A percentile compares a stretch with the other conserved stretches of the same genome.
phyloP scores from a whole-genome alignment of 2,329 filamentous ascomycete genomes.

The Plenodomus biglobosus region DNA sequence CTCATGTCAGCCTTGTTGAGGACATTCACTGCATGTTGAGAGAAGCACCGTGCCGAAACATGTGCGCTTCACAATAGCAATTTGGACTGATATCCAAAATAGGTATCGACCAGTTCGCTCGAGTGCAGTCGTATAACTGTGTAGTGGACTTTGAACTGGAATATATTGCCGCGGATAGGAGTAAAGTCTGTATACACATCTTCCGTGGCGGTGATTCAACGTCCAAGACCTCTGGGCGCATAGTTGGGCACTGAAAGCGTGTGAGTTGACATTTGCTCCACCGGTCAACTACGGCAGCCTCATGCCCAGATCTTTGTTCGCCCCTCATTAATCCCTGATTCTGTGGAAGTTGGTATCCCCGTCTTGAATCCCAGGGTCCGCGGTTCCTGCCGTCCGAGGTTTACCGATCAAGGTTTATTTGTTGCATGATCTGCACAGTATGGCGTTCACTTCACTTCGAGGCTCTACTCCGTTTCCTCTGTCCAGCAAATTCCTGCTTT shows the following conservation, averaged over 20 bases:
- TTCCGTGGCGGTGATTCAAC: neutral
- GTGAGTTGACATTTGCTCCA: neutral
- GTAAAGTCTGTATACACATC: neutral
- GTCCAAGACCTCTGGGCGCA: neutral
- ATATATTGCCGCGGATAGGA: neutral
- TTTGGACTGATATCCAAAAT: neutral
- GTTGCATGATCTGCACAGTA: neutral
- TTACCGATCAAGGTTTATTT: neutral
- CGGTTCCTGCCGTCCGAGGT: neutral
- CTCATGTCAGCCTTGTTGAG: neutral
- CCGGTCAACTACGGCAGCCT: neutral
- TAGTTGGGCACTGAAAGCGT: neutral
- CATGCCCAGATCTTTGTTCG: neutral
- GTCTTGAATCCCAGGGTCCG: neutral
- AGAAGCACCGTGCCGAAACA: neutral
- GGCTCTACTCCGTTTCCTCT: neutral
- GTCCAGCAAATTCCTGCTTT: neutral
- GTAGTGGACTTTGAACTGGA: neutral
- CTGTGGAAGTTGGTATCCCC: neutral
- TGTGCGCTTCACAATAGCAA: neutral
- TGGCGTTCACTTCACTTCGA: neutral
- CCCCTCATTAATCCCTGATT: neutral
- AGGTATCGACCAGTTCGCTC: neutral
- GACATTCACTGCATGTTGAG: neutral
- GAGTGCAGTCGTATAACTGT: neutral